phyloP scores from a whole-genome alignment of 2,329 filamentous ascomycete species.

The Trichoderma afroharzianum region DNA sequence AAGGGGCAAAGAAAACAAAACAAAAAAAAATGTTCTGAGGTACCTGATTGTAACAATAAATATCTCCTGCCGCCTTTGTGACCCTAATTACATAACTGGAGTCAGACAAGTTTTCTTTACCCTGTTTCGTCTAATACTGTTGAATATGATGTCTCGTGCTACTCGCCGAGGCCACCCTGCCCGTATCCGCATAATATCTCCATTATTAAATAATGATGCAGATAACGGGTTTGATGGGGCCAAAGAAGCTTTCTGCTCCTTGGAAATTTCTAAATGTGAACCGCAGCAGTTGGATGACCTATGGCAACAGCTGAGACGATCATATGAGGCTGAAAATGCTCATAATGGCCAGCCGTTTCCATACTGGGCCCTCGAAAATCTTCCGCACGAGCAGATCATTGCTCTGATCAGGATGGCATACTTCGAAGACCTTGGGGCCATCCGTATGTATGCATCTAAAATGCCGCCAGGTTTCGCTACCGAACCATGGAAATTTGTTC shows the following conservation, averaged over 20 bases:
- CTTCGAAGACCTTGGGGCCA: too few species aligned
- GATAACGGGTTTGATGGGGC: not conserved
- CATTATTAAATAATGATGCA: not conserved
- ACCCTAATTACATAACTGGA: not conserved
- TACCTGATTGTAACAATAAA: not conserved
- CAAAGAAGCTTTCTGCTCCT: not conserved
- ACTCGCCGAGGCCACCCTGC: fast-evolving
- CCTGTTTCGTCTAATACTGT: not conserved
- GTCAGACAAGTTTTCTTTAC: not conserved
- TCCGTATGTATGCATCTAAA: too few species aligned
- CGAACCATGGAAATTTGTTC: too few species aligned
- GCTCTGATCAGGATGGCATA: too few species aligned
- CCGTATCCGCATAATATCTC: not conserved
- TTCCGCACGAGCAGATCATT: not conserved
- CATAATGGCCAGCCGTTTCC: not conserved
- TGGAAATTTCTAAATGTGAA: not conserved
- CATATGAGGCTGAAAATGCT: not conserved
- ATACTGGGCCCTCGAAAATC: not conserved
- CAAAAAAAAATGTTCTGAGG: too few species aligned
- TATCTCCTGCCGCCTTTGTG: not conserved
- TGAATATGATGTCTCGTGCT: not conserved
- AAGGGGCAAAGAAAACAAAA: too few species aligned
- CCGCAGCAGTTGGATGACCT: not conserved
- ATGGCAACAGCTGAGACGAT: not conserved
- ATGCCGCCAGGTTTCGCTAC: too few species aligned